These are phyloP conservation scores for Parastagonospora nodorum DNA, from an alignment of 2,329 filamentous ascomycete species.

Conservation along the genomic window DNA sequence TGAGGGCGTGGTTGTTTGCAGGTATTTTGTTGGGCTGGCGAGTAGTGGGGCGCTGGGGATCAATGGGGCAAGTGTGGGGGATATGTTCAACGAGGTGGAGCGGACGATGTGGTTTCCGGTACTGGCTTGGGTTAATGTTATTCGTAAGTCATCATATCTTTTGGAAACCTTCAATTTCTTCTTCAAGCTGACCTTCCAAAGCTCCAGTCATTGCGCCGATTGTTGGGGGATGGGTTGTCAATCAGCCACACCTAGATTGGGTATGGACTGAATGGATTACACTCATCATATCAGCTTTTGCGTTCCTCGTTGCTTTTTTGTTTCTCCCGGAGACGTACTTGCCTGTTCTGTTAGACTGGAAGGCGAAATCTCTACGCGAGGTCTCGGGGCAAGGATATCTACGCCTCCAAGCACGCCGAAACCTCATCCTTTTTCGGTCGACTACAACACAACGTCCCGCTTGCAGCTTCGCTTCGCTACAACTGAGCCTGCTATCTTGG, in stretches of 20 bases:
- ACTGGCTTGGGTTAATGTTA: conserved; percentile 9
- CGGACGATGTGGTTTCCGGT: conserved; percentile 8
- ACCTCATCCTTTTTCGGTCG: not conserved
- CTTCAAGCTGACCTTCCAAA: not conserved
- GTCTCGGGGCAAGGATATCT: conserved; percentile 45
- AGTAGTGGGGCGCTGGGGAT: conserved; percentile 8
- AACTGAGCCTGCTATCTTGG: conserved; percentile 3
- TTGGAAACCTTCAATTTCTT: not conserved
- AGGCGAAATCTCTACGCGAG: conserved; percentile 33
- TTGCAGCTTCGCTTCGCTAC: not conserved
- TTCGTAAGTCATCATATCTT: conserved; percentile 2
- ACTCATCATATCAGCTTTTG: conserved; percentile 6
- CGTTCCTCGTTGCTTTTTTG: conserved; percentile 19
- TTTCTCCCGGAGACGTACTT: conserved; percentile 58
- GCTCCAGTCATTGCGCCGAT: conserved; percentile 10
- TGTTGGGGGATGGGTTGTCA: conserved; percentile 5
- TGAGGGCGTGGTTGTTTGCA: conserved; percentile 3
- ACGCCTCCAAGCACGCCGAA: conserved; percentile 36
- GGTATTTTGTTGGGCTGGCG: conserved; percentile 8
- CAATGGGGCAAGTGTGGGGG: conserved; percentile 8
- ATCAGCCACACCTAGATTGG: conserved; percentile 1
- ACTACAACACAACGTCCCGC: not conserved
- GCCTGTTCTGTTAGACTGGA: conserved; percentile 42
- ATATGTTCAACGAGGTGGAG: conserved; percentile 6
- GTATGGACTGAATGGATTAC: conserved; percentile 10